Base-by-base conservation (phyloP, 2,329 filamentous ascomycete species). In the Pseudocercospora ulei region DNA sequence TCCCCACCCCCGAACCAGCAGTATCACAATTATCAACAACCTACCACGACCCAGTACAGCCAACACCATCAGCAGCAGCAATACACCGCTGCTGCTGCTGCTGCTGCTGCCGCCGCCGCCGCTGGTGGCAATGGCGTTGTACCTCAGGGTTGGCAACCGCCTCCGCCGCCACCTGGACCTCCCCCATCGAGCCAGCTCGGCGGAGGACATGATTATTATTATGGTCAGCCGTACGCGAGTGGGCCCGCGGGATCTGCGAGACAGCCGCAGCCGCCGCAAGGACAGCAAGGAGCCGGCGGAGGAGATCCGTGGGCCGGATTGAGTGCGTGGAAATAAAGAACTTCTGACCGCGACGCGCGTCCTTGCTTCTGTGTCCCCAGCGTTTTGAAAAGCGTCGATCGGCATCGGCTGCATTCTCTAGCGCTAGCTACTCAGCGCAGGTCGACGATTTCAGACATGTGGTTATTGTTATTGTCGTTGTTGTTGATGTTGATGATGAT, bases 291-390 rank as follows among this genome's bases (percentile, higher is more conserved):
- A 56, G 60, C 56, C n/a, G 46, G 46, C 39, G 44, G 51, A 46
- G 45, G 51, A 45, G 77, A 84, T 66, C 79, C 78, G 5, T 84
- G 78, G 78, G 77, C 78, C 9, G 79, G 78, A 3, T 59, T 84
- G 50, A 79, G 72, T 62, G 73, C 71, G 29, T 82, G 78, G 78
- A 80, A 79, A 58, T 81, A 49, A 57, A n/a, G n/a, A n/a, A n/a
- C n/a, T n/a, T n/a, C n/a, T n/a, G n/a, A n/a, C n/a, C n/a, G n/a
- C n/a, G n/a, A n/a, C n/a, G n/a, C n/a, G n/a, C n/a, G n/a, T n/a
- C n/a, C n/a, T n/a, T n/a, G n/a, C n/a, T n/a, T n/a, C n/a, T n/a
- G n/a, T n/a, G n/a, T n/a, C n/a, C n/a, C n/a, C n/a, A n/a, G n/a
- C n/a, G n/a, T n/a, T n/a, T n/a, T n/a, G n/a, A n/a, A n/a, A n/a